Percentiles rank a stretch among this genome's conserved stretches.
Conservation (phyloP, 1,139 yeast genomes). For the Meyerozyma guilliermondii region DNA sequence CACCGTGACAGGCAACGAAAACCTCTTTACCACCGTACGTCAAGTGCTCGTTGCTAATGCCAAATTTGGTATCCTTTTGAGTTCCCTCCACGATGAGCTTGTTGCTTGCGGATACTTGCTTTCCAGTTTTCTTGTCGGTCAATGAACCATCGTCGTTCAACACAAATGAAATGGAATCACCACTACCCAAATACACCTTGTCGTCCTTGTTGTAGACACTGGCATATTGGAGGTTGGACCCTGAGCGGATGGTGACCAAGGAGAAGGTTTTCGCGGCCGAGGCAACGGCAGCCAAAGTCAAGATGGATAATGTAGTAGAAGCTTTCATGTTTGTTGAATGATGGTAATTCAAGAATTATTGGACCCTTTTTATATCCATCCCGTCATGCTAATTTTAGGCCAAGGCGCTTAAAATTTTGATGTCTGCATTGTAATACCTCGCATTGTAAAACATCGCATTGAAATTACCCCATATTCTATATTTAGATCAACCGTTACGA, state of each 20-base stretch:
- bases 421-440: too few species aligned
- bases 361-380: background rate
- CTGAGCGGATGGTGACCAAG: slow-evolving; percentile 20
- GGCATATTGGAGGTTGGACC: slow-evolving; percentile 19
- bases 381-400: background rate
- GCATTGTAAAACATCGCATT: background rate
- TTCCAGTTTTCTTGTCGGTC: slow-evolving; percentile 3
- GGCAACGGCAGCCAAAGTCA: slow-evolving; percentile 18
- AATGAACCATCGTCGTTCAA: slow-evolving; percentile 9
- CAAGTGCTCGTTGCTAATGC: slow-evolving; percentile 19
- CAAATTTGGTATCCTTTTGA: slow-evolving; percentile 9
- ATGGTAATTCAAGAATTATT: background rate
- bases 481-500: background rate
- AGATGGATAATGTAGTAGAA: slow-evolving; percentile 11
- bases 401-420: background rate
- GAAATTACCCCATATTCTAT: background rate
- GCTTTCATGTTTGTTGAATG: slow-evolving; percentile 1
- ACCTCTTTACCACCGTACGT: slow-evolving; percentile 15
- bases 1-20: background rate
- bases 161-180: slow-evolving; percentile 4
- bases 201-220: slow-evolving; percentile 6
- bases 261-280: slow-evolving; percentile 18
- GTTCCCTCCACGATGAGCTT: background rate
- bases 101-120: background rate
- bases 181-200: slow-evolving; percentile 4